Conservation (phyloP, 305 asterid genomes). For the Solanum aculeatissimum region DNA sequence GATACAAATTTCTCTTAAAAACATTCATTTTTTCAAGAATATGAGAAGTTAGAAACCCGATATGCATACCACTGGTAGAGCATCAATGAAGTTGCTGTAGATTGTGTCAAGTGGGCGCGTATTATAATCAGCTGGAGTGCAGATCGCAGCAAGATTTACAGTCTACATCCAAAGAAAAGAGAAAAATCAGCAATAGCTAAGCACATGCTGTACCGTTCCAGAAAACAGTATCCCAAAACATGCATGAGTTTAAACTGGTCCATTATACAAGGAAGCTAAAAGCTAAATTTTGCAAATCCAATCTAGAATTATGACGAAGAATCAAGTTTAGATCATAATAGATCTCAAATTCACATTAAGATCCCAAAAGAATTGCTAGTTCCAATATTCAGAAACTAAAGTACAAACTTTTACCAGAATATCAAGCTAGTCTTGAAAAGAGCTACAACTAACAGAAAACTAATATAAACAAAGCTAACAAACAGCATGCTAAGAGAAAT, state of each 20-base stretch:
- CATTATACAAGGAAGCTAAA: not conserved
- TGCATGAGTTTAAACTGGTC: not conserved
- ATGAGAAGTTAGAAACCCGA: not conserved
- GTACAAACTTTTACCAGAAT: not conserved
- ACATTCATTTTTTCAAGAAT: not conserved
- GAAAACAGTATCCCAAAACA: not conserved
- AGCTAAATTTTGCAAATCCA: not conserved
- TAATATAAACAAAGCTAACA: not conserved
- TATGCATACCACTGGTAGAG: slow-evolving; percentile 65
- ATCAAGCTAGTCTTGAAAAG: not conserved
- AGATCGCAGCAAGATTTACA: slow-evolving; percentile 27
- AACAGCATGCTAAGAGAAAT: not conserved
- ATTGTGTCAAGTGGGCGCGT: slow-evolving; percentile 74
- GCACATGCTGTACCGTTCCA: not conserved
- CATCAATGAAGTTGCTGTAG: slow-evolving; percentile 81
- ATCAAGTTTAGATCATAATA: not conserved
- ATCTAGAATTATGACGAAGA: not conserved
- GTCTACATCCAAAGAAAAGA: slow-evolving; percentile 10
- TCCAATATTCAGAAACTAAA: not conserved
- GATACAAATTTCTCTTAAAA: not conserved
- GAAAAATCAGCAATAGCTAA: not conserved
- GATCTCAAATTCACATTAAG: not conserved
- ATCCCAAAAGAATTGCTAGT: not conserved
- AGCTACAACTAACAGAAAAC: not conserved
- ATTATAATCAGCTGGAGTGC: slow-evolving; percentile 32